Conservation (phyloP, 805 yeast genomes). For the Ogataea saltuana region DNA sequence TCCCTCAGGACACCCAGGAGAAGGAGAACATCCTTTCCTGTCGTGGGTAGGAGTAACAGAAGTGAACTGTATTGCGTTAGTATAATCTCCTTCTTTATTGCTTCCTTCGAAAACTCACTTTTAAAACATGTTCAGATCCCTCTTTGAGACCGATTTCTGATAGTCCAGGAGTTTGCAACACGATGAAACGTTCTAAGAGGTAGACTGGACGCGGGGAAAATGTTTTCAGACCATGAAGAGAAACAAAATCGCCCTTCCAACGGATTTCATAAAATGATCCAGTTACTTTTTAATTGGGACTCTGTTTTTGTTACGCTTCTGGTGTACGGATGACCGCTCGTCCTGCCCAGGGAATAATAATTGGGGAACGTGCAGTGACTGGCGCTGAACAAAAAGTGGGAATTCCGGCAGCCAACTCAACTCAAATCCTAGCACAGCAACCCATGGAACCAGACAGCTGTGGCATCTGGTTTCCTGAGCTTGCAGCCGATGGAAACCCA, state of each 20-base stretch:
- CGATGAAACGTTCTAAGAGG: neutral
- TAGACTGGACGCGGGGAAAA: too few species aligned
- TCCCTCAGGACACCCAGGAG: conserved; percentile 11
- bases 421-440: too few species aligned
- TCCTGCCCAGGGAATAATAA: too few species aligned
- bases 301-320: neutral
- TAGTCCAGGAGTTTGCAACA: neutral
- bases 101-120: conserved; percentile 15
- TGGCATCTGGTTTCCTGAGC: too few species aligned
- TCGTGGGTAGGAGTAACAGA: conserved; percentile 15
- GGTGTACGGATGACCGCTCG: neutral
- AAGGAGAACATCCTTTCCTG: conserved; percentile 13
- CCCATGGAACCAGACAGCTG: too few species aligned
- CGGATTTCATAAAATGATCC: too few species aligned
- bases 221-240: too few species aligned
- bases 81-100: neutral
- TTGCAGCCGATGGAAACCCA: neutral
- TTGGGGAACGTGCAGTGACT: too few species aligned
- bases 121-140: conserved; percentile 26
- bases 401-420: too few species aligned
- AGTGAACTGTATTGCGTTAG: conserved; percentile 20
- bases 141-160: neutral
- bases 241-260: too few species aligned
- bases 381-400: too few species aligned
- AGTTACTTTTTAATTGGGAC: neutral